phyloP scores from a whole-genome alignment of 73 alveolate species.

The Paramecium bursaria region DNA sequence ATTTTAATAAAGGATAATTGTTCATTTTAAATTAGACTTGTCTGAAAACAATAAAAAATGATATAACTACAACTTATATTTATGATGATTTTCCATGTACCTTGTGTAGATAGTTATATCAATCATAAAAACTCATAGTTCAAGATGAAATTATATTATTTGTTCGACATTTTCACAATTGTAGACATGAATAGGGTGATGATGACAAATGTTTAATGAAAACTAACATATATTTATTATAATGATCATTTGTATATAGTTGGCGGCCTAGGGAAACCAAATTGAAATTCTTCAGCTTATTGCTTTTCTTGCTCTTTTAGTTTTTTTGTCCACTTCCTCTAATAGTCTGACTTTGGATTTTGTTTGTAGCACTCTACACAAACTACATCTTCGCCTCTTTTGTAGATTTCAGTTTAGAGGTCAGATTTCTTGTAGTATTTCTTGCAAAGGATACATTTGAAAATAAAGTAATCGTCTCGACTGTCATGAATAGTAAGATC shows the following conservation, averaged over 20 bases:
- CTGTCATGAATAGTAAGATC: too few species aligned
- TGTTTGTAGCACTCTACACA: too few species aligned
- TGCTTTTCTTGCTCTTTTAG: too few species aligned
- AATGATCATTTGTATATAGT: slow-evolving; percentile 2
- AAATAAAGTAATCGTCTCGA: too few species aligned
- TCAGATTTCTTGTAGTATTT: too few species aligned
- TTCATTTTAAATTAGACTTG: slow-evolving; percentile 12
- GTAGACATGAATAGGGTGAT: slow-evolving; percentile 5
- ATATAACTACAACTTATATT: neutral
- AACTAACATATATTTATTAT: neutral
- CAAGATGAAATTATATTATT: neutral
- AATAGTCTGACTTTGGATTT: too few species aligned
- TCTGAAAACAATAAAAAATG: slow-evolving; percentile 26
- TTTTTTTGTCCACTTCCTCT: too few species aligned
- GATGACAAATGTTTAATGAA: slow-evolving; percentile 16
- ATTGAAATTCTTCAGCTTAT: too few species aligned
- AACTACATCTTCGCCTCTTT: too few species aligned
- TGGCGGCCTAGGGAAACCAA: too few species aligned
- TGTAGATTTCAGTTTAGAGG: too few species aligned
- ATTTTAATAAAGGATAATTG: neutral
- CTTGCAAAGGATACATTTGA: too few species aligned
- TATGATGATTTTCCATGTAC: neutral
- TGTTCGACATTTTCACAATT: slow-evolving; percentile 36
- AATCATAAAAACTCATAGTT: neutral
- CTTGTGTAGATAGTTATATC: neutral